phyloP scores from a whole-genome alignment of 2,329 filamentous ascomycete genomes.

The Macrophomina pseudophaseolina region DNA sequence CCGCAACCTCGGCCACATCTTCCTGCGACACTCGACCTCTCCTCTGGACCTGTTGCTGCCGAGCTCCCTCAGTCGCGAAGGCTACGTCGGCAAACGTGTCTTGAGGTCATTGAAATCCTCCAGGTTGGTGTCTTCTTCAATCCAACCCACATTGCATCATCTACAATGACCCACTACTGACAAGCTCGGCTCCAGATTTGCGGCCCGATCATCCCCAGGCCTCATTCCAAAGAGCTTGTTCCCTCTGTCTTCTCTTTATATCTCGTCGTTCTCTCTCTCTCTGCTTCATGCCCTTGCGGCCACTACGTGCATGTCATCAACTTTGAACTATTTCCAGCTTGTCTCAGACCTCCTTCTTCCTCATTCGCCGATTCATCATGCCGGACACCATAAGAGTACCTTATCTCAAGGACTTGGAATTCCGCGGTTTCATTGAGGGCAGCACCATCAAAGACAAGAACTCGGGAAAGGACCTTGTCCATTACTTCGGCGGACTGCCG shows the following conservation, averaged over 20 bases:
- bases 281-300: neutral
- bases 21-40: neutral
- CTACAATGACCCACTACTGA: slow-evolving; percentile 2
- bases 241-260: neutral
- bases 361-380: slow-evolving; percentile 1
- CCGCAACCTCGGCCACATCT: slow-evolving; percentile 27
- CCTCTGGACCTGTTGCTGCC: no score
- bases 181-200: slow-evolving; percentile 17
- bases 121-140: neutral
- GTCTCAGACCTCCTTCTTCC: no score
- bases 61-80: neutral
- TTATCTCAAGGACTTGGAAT: slow-evolving; percentile 44
- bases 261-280: neutral
- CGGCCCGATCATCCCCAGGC: slow-evolving; percentile 1
- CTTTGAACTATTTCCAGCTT: neutral
- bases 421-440: slow-evolving; percentile 57
- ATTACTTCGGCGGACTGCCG: slow-evolving; percentile 62
- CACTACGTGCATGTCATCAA: neutral
- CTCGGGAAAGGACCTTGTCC: slow-evolving; percentile 45
- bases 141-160: neutral
- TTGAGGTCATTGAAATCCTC: neutral
- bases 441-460: slow-evolving; percentile 48
- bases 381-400: slow-evolving; percentile 30
- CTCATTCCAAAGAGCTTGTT: neutral
- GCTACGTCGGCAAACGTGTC: neutral